These are phyloP conservation scores for Nigrograna mackinnonii DNA, from an alignment of 2,329 filamentous ascomycete genomes.

Conservation along the genomic window DNA sequence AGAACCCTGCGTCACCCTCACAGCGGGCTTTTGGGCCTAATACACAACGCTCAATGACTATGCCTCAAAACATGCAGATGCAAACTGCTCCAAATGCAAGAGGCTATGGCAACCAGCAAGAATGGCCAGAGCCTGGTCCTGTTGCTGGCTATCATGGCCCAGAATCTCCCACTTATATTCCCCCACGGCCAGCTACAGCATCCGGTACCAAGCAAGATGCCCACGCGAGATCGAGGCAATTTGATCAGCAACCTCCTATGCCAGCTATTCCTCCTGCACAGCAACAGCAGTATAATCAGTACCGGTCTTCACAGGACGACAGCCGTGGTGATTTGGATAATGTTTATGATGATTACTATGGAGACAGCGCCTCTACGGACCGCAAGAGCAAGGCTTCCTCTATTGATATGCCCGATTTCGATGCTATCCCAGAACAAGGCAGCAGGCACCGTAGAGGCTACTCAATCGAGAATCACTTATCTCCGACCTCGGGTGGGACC, in stretches of 20 bases:
- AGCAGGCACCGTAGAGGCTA: constrained; percentile 36
- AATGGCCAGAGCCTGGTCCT: constrained; percentile 39
- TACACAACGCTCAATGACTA: constrained; percentile 39
- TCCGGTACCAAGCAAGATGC: constrained; percentile 29
- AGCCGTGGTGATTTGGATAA: constrained; percentile 51
- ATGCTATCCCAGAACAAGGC: constrained; percentile 51
- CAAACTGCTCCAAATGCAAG: constrained; percentile 13
- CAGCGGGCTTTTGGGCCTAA: constrained; percentile 31
- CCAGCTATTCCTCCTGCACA: constrained; percentile 23
- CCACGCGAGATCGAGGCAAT: constrained; percentile 16
- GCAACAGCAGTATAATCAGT: constrained; percentile 19
- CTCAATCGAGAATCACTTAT: constrained; percentile 41
- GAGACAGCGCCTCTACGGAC: constrained; percentile 27
- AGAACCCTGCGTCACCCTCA: constrained; percentile 28
- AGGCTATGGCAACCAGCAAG: constrained; percentile 22
- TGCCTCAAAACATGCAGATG: constrained; percentile 33
- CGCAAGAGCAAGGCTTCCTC: constrained; percentile 50
- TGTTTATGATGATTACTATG: constrained; percentile 55
- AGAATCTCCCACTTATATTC: constrained; percentile 35
- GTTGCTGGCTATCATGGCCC: constrained; percentile 40
- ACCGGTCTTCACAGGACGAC: constrained; percentile 24
- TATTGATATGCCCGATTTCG: constrained; percentile 67
- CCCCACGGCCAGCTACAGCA: constrained; percentile 41
- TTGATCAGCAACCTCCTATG: constrained; percentile 33
- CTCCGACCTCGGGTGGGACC: constrained; percentile 16